Evolutionary conservation across 202 grass and related monocot species (phyloP).

Genomic region (Tripidium arundinaceum): DNA sequence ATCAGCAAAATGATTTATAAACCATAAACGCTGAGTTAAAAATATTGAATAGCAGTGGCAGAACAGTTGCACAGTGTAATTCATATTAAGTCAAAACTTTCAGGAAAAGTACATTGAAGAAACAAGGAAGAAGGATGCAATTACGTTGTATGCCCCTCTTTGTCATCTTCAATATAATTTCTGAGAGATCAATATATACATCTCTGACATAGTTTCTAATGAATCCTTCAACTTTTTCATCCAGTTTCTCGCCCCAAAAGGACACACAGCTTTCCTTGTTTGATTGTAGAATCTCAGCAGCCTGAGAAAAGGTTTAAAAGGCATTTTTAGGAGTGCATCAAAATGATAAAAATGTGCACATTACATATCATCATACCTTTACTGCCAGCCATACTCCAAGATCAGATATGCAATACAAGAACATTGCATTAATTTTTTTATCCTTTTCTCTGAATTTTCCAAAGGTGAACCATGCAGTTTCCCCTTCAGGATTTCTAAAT

Average conservation of each 20-base stretch:
- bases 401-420: constrained; percentile 57
- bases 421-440: constrained; percentile 39
- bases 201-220: constrained; percentile 51
- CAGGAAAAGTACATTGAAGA: background rate
- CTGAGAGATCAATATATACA: constrained; percentile 39
- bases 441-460: constrained; percentile 33
- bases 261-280: constrained; percentile 39
- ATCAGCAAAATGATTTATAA: background rate
- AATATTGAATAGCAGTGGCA: background rate
- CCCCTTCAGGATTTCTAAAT: constrained; percentile 38
- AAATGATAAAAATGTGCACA: constrained; percentile 1
- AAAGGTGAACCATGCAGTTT: constrained; percentile 33
- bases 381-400: constrained; percentile 64
- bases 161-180: constrained; percentile 16
- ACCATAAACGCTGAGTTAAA: background rate
- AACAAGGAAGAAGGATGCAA: background rate
- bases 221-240: constrained; percentile 46
- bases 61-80: background rate
- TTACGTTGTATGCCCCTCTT: constrained; percentile 25
- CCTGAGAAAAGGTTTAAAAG: constrained; percentile 46
- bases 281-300: constrained; percentile 58
- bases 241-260: constrained; percentile 54
- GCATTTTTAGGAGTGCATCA: constrained; percentile 10
- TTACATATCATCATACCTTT: constrained; percentile 38
- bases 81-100: constrained; percentile 8